These are phyloP conservation scores for Fusarium musae DNA, from an alignment of 2,329 filamentous ascomycete species.

Conservation along the genomic window DNA sequence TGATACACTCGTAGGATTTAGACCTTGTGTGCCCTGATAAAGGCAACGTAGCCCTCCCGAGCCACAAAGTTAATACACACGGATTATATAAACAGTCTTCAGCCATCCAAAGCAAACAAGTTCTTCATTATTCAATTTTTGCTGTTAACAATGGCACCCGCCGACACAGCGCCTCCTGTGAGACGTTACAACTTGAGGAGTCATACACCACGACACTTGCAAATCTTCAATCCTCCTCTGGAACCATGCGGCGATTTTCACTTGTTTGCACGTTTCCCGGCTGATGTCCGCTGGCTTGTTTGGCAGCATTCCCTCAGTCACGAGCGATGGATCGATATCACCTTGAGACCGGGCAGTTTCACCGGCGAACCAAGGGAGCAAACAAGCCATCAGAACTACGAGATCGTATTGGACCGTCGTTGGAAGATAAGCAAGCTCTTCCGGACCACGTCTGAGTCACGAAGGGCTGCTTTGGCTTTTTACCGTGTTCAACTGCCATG, in stretches of 20 bases:
- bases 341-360: fast-evolving
- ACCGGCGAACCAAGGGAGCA: fast-evolving
- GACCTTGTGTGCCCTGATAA: neutral
- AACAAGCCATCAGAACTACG: fast-evolving
- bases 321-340: neutral
- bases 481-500: constrained; percentile 6
- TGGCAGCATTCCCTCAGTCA: neutral
- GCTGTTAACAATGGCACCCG: no score
- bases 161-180: no score
- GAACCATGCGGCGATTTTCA: neutral
- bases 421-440: constrained; percentile 4
- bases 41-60: no score
- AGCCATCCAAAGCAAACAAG: no score
- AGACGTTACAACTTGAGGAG: no score
- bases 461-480: neutral
- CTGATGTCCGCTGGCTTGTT: neutral
- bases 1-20: neutral
- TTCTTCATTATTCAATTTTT: no score
- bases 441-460: neutral
- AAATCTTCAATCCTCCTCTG: neutral
- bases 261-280: neutral
- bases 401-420: fast-evolving
- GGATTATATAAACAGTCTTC: no score
- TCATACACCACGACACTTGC: fast-evolving
- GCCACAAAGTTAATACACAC: no score